These are phyloP conservation scores for Candida boleticola DNA, from an alignment of 805 yeast genomes.

Conservation along the genomic window DNA sequence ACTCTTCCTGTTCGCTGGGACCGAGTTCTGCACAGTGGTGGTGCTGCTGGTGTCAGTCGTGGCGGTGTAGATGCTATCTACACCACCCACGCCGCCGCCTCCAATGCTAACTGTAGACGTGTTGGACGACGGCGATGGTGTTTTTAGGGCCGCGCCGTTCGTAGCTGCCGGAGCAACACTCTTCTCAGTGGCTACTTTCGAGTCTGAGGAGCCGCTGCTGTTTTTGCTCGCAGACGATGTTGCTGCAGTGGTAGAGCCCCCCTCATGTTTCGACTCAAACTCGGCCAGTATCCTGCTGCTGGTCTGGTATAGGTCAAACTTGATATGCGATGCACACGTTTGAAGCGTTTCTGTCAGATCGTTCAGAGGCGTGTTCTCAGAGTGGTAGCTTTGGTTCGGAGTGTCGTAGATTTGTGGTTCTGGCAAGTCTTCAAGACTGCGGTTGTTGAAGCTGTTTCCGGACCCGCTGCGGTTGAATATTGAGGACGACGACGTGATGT, in stretches of 20 bases:
- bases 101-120: neutral
- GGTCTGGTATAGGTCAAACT: constrained; percentile 4
- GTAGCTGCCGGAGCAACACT: neutral
- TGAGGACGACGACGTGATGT: constrained; percentile 1
- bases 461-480: neutral
- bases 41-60: constrained; percentile 3
- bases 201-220: neutral
- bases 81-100: neutral
- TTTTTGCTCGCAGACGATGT: neutral
- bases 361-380: neutral
- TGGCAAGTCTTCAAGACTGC: constrained; percentile 3
- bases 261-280: neutral
- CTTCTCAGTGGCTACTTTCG: neutral
- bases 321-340: constrained; percentile 2
- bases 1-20: neutral
- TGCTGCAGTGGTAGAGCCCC: neutral
- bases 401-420: constrained; percentile 4
- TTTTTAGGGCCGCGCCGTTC: neutral
- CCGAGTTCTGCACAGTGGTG: neutral
- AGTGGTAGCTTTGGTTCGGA: constrained; percentile 1
- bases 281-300: constrained; percentile 4
- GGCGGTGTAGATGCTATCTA: neutral
- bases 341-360: constrained; percentile 2
- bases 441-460: constrained; percentile 1
- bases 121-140: neutral